Evolutionary conservation across 345 rosid species (phyloP).

Genomic region (Eucalyptus marginata): DNA sequence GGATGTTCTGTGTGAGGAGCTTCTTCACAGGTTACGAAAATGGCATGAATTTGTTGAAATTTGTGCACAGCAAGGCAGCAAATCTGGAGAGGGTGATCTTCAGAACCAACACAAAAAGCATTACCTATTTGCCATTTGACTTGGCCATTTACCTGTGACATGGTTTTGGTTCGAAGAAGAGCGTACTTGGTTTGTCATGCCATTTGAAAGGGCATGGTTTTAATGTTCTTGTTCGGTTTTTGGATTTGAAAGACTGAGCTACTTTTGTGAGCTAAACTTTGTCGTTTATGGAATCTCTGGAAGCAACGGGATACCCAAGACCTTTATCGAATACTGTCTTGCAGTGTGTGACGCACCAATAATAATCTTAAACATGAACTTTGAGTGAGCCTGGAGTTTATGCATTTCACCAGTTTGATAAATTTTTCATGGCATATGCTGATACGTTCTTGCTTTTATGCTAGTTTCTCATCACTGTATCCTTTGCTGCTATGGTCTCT

Average conservation of each 20-base stretch:
- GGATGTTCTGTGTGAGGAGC: background rate
- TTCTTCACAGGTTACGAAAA: background rate
- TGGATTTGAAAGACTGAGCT: background rate
- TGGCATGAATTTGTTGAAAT: background rate
- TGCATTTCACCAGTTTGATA: background rate
- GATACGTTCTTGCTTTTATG: background rate
- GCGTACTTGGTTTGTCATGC: background rate
- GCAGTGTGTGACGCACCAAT: background rate
- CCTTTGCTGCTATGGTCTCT: background rate
- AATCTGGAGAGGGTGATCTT: background rate
- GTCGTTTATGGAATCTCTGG: background rate
- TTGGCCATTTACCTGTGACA: background rate
- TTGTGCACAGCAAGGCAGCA: background rate
- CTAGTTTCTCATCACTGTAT: background rate
- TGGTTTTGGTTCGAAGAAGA: background rate
- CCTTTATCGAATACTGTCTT: background rate
- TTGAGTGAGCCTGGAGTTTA: background rate
- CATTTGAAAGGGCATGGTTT: background rate
- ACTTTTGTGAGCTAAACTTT: background rate
- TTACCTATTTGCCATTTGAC: background rate
- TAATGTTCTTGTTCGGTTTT: background rate
- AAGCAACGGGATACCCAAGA: background rate
- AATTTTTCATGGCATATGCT: background rate
- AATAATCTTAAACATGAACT: background rate
- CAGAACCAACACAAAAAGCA: background rate